Conservation (phyloP, 1,139 yeast species). For the Diutina ranongensis region DNA sequence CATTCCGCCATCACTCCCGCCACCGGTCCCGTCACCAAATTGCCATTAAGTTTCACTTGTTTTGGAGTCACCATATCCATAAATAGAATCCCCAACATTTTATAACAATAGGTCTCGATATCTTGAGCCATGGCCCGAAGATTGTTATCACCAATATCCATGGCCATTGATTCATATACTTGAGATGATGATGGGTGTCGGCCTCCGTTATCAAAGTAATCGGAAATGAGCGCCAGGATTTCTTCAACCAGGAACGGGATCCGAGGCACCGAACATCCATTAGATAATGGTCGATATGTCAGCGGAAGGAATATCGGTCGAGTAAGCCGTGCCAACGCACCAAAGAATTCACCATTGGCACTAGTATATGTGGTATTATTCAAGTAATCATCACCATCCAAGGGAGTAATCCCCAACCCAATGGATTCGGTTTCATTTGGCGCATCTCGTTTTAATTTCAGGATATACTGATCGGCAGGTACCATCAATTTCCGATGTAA, state of each 20-base stretch:
- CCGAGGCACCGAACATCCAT: not conserved
- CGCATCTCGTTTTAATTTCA: not conserved
- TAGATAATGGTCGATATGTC: not conserved
- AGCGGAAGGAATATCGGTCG: not conserved
- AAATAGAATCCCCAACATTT: not conserved
- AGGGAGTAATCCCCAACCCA: not conserved
- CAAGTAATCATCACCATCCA: not conserved
- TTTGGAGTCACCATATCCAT: not conserved
- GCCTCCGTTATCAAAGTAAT: not conserved
- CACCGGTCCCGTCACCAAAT: not conserved
- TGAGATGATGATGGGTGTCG: not conserved
- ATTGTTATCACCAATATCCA: not conserved
- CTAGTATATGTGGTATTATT: not conserved
- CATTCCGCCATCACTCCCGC: constrained; percentile 2
- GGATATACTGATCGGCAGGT: constrained; percentile 1
- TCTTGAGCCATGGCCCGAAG: not conserved
- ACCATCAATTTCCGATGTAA: constrained; percentile 2
- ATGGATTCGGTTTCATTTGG: not conserved
- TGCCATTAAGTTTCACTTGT: not conserved
- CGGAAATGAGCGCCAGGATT: not conserved
- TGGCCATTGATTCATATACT: not conserved
- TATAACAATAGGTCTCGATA: constrained; percentile 1
- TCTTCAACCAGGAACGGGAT: not conserved
- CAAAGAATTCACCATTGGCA: not conserved
- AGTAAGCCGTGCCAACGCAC: not conserved